Evolutionary conservation across 805 yeast species (phyloP).

Genomic region (Metahyphopichia silvanorum): DNA sequence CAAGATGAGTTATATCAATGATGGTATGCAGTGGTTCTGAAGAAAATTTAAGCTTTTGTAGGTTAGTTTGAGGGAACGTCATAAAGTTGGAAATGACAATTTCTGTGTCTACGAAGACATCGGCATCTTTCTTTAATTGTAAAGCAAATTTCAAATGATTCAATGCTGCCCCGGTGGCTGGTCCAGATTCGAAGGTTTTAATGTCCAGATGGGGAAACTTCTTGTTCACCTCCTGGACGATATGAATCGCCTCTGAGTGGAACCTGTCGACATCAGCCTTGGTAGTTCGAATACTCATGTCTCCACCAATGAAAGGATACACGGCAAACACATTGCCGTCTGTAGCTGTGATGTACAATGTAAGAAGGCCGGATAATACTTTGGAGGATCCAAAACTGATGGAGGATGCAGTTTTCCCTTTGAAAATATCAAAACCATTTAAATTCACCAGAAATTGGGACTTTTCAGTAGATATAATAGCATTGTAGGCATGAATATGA

Average conservation of each 20-base stretch:
- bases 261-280: slow-evolving; percentile 10
- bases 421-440: slow-evolving; percentile 5
- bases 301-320: slow-evolving; percentile 22
- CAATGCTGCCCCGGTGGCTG: no score
- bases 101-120: no score
- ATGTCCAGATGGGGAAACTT: neutral
- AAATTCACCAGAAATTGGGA: slow-evolving; percentile 20
- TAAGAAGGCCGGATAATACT: slow-evolving; percentile 22
- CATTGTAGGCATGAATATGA: slow-evolving; percentile 16
- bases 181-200: no score
- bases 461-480: slow-evolving; percentile 11
- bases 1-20: no score
- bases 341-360: slow-evolving; percentile 24
- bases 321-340: slow-evolving; percentile 20
- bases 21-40: no score
- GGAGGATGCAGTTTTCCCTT: slow-evolving; percentile 15
- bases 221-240: neutral
- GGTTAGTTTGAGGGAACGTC: no score
- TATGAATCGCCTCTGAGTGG: slow-evolving; percentile 7
- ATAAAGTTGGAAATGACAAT: no score
- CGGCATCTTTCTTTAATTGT: no score
- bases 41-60: no score
- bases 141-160: no score
- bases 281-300: slow-evolving; percentile 14
- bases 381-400: slow-evolving; percentile 26